Evolutionary conservation across 2,329 filamentous ascomycete species (phyloP), one percentile per base, ranked within the genome.

Genomic region (Myriosclerotinia scirpicola): DNA sequence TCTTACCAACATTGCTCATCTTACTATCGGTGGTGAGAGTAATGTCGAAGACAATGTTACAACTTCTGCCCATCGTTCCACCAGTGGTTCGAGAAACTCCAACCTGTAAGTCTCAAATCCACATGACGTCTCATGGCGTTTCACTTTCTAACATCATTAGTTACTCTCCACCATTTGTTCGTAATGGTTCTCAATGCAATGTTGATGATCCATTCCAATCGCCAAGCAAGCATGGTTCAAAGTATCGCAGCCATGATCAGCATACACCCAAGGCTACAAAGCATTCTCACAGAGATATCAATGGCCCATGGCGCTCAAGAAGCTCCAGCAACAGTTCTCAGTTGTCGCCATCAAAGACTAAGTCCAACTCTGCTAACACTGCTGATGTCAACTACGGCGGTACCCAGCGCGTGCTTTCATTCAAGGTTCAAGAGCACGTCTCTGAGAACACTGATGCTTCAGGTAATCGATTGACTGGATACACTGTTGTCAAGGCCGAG

Each of bases 81-180:
- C 54, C 15, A 64, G 30, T 50, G n/a, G 14, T 64, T 68, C 67
- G 15, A 69, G 68, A 46, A 55, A 60, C 42, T 56, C 58, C 54
- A 66, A 69, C 15, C 67, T 67, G 74, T 75, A 69, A 70, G 73
- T 67, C 22, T 8, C 36, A 58, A 20, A 8, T 54, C 59, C 15
- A 50, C 26, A 52, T 48, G 9, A 4, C 2, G 22, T n/a, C 8
- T 14, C 5, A 46, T 38, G 2, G 6, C 17, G 8, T 14, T 61
- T 12, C 34, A 20, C 5, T 12, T 48, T 34, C 67, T 70, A n/a
- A 71, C 34, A 26, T n/a, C 53, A 26, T 5, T 38, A 75, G 73
- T 38, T 74, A 74, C 58, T 72, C 71, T 7, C 71, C 73, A 48
- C 73, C 74, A 22, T 76, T 76, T 54, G 71, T 74, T 59, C 70